Evolutionary conservation across 495 filamentous ascomycete genomes (phyloP).

Genomic region (Aspergillus kassunensis): DNA sequence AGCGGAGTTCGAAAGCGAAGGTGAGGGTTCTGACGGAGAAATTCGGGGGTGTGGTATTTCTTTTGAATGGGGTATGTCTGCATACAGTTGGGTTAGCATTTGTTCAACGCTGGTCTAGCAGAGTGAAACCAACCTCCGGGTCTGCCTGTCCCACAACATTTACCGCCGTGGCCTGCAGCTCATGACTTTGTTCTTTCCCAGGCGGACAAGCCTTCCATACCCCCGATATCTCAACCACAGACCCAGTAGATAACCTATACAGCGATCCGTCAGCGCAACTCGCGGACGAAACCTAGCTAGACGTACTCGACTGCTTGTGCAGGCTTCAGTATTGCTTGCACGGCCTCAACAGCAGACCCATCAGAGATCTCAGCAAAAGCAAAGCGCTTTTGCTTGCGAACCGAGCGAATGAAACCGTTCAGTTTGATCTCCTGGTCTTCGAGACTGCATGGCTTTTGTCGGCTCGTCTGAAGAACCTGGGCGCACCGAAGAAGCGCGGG

Average conservation of each 20-base stretch:
- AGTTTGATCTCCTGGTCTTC: constrained; percentile 53
- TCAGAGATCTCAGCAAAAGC: constrained; percentile 84
- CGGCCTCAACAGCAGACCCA: constrained; percentile 71
- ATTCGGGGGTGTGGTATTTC: constrained; percentile 88
- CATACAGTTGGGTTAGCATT: background rate
- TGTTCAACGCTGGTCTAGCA: background rate
- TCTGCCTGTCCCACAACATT: constrained; percentile 71
- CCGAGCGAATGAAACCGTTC: constrained; percentile 76
- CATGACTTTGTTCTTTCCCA: constrained; percentile 68
- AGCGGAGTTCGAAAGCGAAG: constrained; percentile 79
- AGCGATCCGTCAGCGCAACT: constrained; percentile 10
- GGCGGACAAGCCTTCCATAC: constrained; percentile 69
- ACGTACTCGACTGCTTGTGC: constrained; percentile 73
- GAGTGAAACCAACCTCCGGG: constrained; percentile 59
- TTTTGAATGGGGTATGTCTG: constrained; percentile 90
- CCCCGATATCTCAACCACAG: constrained; percentile 74
- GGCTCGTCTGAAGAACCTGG: constrained; percentile 35
- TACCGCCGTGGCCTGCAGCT: constrained; percentile 68
- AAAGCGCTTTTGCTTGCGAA: constrained; percentile 78
- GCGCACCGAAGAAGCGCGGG: constrained; percentile 32
- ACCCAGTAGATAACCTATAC: constrained; percentile 70
- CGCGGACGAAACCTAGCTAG: background rate
- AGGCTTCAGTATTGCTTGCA: constrained; percentile 80
- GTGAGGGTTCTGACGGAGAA: constrained; percentile 83
- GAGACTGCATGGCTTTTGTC: constrained; percentile 23